These are phyloP conservation scores for Isoetes taiwanensis DNA, from an alignment of 75 land plant genomes.

Conservation along the genomic window DNA sequence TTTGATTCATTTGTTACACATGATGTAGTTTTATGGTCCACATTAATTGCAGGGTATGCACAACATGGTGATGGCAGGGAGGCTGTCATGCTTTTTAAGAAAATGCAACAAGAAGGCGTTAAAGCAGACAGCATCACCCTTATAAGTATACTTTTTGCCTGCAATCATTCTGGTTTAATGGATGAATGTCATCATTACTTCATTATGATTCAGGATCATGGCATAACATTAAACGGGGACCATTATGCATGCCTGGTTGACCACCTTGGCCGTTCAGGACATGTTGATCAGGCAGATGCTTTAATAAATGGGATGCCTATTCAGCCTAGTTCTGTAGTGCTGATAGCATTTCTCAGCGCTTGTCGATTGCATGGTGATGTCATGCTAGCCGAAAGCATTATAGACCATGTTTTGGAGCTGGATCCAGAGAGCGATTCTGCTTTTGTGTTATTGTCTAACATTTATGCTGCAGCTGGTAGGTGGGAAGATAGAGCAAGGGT, in stretches of 20 bases:
- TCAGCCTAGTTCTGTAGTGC: background rate
- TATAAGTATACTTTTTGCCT: constrained; percentile 1
- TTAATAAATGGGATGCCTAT: background rate
- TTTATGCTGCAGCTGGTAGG: background rate
- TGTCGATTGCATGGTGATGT: background rate
- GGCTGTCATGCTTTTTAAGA: background rate
- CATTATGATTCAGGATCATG: no score
- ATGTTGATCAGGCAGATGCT: constrained; percentile 5
- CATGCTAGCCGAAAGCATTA: background rate
- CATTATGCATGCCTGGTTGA: constrained; percentile 12
- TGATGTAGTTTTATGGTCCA: constrained; percentile 15
- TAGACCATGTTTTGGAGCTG: background rate
- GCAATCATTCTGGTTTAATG: no score
- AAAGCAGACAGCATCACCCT: constrained; percentile 2
- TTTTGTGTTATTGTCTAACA: background rate
- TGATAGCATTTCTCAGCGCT: constrained; percentile 1
- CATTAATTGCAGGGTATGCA: constrained; percentile 11
- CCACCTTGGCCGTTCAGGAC: constrained; percentile 4
- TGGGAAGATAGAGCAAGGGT: no score
- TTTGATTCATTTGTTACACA: constrained; percentile 3
- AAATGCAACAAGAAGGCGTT: constrained; percentile 10
- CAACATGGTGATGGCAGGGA: constrained; percentile 7
- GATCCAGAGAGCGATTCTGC: background rate
- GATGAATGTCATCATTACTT: no score
- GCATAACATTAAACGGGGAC: background rate